Base-by-base conservation (phyloP, 441 rosid species). In the Daphne laureola region DNA sequence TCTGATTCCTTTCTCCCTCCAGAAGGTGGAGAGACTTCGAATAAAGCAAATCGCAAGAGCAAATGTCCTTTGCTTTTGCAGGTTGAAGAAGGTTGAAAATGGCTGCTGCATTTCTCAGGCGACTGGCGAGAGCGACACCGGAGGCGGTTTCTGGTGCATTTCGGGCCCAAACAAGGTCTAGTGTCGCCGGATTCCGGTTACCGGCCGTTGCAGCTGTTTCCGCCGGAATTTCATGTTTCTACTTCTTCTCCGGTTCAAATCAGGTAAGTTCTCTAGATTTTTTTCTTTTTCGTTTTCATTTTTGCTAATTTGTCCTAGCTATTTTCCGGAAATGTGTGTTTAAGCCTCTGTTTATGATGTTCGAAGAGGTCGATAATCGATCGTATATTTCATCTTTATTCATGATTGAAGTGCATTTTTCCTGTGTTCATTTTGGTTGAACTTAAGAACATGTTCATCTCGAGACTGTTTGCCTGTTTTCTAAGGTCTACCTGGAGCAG, bases 151-250 rank as follows among this genome's bases (percentile, higher is more conserved):
- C 73, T 43, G 48, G 31, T 43, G 63, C 84, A 38, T 74, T 69
- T 40, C 56, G 82, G 59, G 72, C 71, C 56, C 87, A 75, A 51
- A 15, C 58, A 41, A 71, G 68, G 50, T 75, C 82, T 46, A 66
- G 52, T 64, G 70, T 48, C 57, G 23, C 50, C 51, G 73, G 75
- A 38, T 73, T 64, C 56, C 83, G 87, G 46, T 53, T 81, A 57
- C 81, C 91, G 16, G 94, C 92, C 5, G 71, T 84, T 67, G 94
- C 94, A 0, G 96, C 96, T 2, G 73, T 78, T 58, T 83, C 96
- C 62, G 95, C 86, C 14, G 98, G 98, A 68, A 59, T 86, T 73
- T 81, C 96, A 25, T 83, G 64, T 58, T 67, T 73, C 67, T 88
- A 74, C 82, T 69, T 53, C 69, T 58, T 66, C n/a, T 71, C 90